Base-by-base conservation (phyloP, 257 asterid species). In the Thymus quinquecostatus region DNA sequence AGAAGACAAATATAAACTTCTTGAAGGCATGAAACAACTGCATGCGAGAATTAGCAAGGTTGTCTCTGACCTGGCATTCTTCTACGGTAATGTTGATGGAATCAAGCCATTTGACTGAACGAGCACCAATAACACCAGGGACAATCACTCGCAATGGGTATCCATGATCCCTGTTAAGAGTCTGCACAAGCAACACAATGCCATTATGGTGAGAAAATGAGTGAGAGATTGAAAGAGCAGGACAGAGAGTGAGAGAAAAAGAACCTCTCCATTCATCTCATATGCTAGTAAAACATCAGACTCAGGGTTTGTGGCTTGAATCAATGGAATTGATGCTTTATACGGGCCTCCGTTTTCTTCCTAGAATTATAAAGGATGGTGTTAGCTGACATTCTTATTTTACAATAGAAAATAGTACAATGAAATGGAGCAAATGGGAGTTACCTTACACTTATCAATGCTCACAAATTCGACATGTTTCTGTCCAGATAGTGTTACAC, bases 321-420 rank as follows among this genome's bases (percentile, higher is more conserved):
- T 81, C 74, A 95, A 68, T 58, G 96, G 96, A 77, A 95, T 88
- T 54, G 98, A 95, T 61, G 97, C 98, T 82, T 88, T 95, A 75
- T 95, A 95, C 45, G 99, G 98, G 64, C 99, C 99, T 68, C 99
- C 98, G 50, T 86, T 88, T 80, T 95, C 99, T 86, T 95, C 99
- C 98, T 95, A 80, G 34, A 44, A 71, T 50, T 55, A 73, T 21
- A 66, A 60, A 9, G 43, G 54, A 54, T 41, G 63, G 72, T 70
- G 44, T 61, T 59, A 82, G 61, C 49, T 63, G 69, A 63, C 10
- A 48, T 54, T 68, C 66, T 66, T 74, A 5, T 64, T 38, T 12
- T 5, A 60, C 34, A 71, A 54, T 69, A 48, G 43, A 65, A n/a
- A 61, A 51, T 11, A 77, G 30, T 10, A 41, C 47, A 1, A 81